These are phyloP conservation scores for Chlorella ohadii DNA, from an alignment of 139 green algal genomes.

Conservation along the genomic window DNA sequence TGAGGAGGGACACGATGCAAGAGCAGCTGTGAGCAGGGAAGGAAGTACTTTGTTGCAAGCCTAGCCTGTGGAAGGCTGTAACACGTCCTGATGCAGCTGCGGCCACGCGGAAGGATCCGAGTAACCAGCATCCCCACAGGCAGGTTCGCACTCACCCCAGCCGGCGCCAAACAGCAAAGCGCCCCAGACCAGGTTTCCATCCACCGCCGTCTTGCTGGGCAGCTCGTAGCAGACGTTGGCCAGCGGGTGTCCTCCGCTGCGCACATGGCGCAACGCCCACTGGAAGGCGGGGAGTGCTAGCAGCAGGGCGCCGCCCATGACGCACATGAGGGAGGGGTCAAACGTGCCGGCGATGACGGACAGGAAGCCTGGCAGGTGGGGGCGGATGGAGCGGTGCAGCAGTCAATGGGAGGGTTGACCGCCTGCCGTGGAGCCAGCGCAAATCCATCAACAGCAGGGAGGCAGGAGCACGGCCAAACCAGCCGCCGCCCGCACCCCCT, in stretches of 20 bases:
- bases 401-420: too few species aligned
- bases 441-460: too few species aligned
- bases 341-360: constrained; percentile 28
- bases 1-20: background rate
- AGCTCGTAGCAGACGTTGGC: constrained; percentile 48
- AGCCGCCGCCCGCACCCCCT: background rate
- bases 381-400: background rate
- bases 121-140: background rate
- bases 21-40: background rate
- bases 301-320: constrained; percentile 82
- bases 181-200: constrained; percentile 70
- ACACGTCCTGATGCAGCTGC: too few species aligned
- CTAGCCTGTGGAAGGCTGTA: too few species aligned
- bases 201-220: constrained; percentile 60
- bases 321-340: constrained; percentile 73
- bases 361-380: constrained; percentile 22
- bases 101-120: too few species aligned
- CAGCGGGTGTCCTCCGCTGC: background rate
- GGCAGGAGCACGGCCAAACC: background rate
- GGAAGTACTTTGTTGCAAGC: too few species aligned
- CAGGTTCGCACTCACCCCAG: background rate
- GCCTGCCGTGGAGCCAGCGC: too few species aligned
- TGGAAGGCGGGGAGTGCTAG: constrained; percentile 63
- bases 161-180: constrained; percentile 80
- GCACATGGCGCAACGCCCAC: constrained; percentile 23